Evolutionary conservation across 129 eudicot species (phyloP), one percentile per base, ranked within the genome.

Genomic region (Flaveria ramosissima): DNA sequence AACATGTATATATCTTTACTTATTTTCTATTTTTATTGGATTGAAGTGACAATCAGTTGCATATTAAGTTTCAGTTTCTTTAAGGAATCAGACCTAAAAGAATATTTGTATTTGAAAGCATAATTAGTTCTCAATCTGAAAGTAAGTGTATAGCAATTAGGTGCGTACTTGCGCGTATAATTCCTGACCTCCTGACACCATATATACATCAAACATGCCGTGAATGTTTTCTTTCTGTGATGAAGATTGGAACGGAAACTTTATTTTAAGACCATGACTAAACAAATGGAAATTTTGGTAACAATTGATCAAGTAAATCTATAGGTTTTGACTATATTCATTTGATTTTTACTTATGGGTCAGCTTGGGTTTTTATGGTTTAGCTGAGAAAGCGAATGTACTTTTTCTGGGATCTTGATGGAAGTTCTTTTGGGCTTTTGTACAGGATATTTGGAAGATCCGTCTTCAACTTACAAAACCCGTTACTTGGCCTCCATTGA

Each of bases 401-500:
- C 39, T 30, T 71, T 2, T 6, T 65, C 24, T 21, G 27, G 56
- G 59, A 16, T 71, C 36, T 79, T 41, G 63, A 72, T 3, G 24
- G 19, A 16, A 15, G 52, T 75, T 71, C 9, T 55, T 62, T 67
- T 71, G 12, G 12, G 66, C 1, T 14, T 23, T 43, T 76, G 14
- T 66, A 66, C 88, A 94, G 98, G 77, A 94, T 84, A 94, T 78
- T 24, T 91, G 98, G 98, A 94, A 94, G 84, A 91, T 94, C 39
- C 97, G 97, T 23, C 86, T 94, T 82, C 98, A 94, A 81, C 97
- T 94, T 53, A 91, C 90, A 17, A 94, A 94, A 84, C 97, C 97
- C 7, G 97, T 94, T 52, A 91, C 98, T 27, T 91, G 98, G 97
- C 98, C 98, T 81, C 98, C 97, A n/a, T 80, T 94, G 75, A 72